Evolutionary conservation across 2,329 filamentous ascomycete genomes (phyloP), one percentile per base, ranked within the genome.

Genomic region (Didymella keratinophila): DNA sequence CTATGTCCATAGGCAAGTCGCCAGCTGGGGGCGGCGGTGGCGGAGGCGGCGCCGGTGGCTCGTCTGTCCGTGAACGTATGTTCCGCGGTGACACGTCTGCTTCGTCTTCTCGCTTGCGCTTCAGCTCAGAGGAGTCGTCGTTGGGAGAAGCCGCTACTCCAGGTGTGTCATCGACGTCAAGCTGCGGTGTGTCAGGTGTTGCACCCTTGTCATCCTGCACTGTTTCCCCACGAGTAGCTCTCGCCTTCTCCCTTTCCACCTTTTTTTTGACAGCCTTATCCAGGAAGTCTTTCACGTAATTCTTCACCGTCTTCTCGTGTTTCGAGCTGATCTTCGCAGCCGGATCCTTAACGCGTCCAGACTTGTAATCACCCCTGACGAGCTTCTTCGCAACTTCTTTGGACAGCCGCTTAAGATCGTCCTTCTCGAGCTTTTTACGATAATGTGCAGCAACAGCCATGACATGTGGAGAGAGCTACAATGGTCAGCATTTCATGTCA

Each of bases 291-390:
- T 90, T 89, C 57, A 93, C 92, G 71, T 90, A 92, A 56, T 86
- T 88, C 78, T 92, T 96, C 58, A 97, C 86, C 63, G 93, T 92
- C 72, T 89, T 89, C 68, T 89, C 86, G 69, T 95, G 91, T 72
- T 92, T 93, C 34, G 90, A 85, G 27, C 84, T 86, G 64, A 97
- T 89, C 47, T 85, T 86, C 23, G 72, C 72, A 9, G 87, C 91
- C 0, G 93, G 94, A 70, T 97, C 89, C 44, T 87, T 84, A 10
- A 97, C 93, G n/a, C 92, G 89, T 46, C 88, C 87, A 71, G 94
- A 90, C 76, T 96, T 96, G 79, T 91, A 97, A 75, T 98, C 94
- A 0, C 92, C 95, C 18, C 91, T 87, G 20, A 97, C 93, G 14
- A 98, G 85, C 76, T 94, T 96, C 78, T 97, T 97, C 56, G 88